These are phyloP conservation scores for Aspergillus sp. DNA, from an alignment of 2,329 filamentous ascomycete genomes.

Conservation along the genomic window DNA sequence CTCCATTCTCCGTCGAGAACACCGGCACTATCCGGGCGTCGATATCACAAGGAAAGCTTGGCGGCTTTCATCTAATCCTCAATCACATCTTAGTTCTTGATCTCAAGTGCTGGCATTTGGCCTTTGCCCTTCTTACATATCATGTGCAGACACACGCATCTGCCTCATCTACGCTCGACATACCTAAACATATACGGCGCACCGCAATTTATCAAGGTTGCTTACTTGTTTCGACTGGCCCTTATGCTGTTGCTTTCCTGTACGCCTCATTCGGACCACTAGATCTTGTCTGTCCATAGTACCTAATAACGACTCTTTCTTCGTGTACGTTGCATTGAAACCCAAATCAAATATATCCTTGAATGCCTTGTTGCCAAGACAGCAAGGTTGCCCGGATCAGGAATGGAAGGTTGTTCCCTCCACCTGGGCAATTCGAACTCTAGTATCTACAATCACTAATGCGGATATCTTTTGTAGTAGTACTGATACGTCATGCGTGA, in stretches of 20 bases:
- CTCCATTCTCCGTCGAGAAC: background rate
- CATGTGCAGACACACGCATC: background rate
- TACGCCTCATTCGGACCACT: background rate
- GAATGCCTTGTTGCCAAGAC: background rate
- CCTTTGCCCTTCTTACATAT: background rate
- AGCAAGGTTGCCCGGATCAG: background rate
- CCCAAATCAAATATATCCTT: background rate
- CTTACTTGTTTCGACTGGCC: background rate
- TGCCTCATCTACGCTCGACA: background rate
- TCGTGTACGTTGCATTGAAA: background rate
- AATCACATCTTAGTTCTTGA: background rate
- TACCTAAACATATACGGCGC: background rate
- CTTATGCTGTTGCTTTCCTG: background rate
- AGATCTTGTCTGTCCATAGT: background rate
- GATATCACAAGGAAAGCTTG: background rate
- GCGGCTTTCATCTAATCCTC: background rate
- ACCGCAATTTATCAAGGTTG: background rate
- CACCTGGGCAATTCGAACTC: background rate
- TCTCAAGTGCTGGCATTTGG: conserved; percentile 19
- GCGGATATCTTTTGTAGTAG: no score
- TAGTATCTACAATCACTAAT: background rate
- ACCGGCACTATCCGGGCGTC: background rate
- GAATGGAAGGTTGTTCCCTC: background rate
- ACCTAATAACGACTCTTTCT: no score
- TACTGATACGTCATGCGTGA: background rate